These are phyloP conservation scores for Thinopyrum elongatum DNA, from an alignment of 176 grass and related monocot species.

Conservation along the genomic window DNA sequence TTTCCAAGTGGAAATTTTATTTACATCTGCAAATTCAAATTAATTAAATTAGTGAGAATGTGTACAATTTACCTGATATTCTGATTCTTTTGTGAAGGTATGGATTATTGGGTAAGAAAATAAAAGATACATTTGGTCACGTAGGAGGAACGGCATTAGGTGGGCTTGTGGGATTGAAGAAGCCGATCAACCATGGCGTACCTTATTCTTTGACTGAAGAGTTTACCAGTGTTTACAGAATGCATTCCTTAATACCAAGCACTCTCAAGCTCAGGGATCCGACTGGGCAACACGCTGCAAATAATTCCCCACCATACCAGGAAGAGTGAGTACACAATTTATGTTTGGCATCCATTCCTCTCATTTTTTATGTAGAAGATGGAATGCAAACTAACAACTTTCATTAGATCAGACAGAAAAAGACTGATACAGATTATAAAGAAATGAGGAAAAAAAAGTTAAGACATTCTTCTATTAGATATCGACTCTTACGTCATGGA, in stretches of 20 bases:
- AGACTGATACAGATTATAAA: conserved; percentile 16
- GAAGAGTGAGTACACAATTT: conserved; percentile 41
- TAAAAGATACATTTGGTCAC: conserved; percentile 62
- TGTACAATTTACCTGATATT: conserved; percentile 16
- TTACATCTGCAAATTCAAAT: conserved; percentile 31
- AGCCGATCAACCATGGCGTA: conserved; percentile 45
- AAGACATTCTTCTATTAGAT: conserved; percentile 22
- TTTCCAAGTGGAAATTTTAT: conserved; percentile 19
- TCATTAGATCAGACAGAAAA: conserved; percentile 16
- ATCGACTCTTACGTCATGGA: conserved; percentile 15
- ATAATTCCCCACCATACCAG: conserved; percentile 39
- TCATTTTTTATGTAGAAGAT: not conserved
- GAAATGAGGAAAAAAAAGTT: not conserved
- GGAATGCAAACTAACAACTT: conserved; percentile 3
- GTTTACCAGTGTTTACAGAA: conserved; percentile 65
- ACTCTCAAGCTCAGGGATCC: conserved; percentile 55
- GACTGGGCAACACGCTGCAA: conserved; percentile 19
- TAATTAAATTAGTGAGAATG: conserved; percentile 22
- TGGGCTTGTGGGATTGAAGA: conserved; percentile 47
- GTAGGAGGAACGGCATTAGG: conserved; percentile 41
- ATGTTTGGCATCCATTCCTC: conserved; percentile 2
- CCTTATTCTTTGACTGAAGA: conserved; percentile 69
- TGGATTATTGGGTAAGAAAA: conserved; percentile 58
- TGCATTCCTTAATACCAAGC: conserved; percentile 52
- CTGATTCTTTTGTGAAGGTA: conserved; percentile 45